A percentile compares a stretch with the other conserved stretches of the same genome.
phyloP scores from a whole-genome alignment of 1,139 yeast species.

The Eremothecium coryli region DNA sequence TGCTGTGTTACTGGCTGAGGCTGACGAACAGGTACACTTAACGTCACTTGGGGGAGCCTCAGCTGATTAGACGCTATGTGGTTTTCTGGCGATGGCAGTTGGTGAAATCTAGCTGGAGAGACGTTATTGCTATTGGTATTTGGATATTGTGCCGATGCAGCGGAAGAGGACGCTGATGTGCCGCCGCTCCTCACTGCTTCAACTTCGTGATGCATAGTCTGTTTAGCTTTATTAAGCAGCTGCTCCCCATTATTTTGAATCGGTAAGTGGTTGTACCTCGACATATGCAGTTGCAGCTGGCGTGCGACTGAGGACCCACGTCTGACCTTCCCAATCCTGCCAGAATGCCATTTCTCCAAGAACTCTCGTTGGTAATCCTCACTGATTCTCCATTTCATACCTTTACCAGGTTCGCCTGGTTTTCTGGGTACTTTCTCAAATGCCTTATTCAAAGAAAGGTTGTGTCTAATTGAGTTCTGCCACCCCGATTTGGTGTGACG shows the following conservation, averaged over 20 bases:
- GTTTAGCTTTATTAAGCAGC: too few relatives aligned
- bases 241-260: conserved; percentile 19
- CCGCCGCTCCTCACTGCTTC: background rate
- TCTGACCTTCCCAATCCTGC: conserved; percentile 62
- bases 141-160: conserved; percentile 4
- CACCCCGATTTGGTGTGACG: conserved; percentile 90
- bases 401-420: conserved; percentile 96
- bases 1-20: background rate
- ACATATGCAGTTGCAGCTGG: conserved; percentile 65
- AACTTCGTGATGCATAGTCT: background rate
- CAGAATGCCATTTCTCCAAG: conserved; percentile 66
- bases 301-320: conserved; percentile 73
- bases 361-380: conserved; percentile 79
- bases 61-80: background rate
- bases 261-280: conserved; percentile 62
- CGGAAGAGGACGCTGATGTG: conserved; percentile 7
- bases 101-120: background rate
- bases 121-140: background rate
- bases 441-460: conserved; percentile 71
- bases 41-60: conserved; percentile 2
- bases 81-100: background rate
- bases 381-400: conserved; percentile 97
- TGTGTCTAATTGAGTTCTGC: conserved; percentile 88
- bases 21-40: conserved; percentile 5
- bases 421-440: conserved; percentile 92